Evolutionary conservation across 345 rosid genomes (phyloP).

Genomic region (Mangifera indica): DNA sequence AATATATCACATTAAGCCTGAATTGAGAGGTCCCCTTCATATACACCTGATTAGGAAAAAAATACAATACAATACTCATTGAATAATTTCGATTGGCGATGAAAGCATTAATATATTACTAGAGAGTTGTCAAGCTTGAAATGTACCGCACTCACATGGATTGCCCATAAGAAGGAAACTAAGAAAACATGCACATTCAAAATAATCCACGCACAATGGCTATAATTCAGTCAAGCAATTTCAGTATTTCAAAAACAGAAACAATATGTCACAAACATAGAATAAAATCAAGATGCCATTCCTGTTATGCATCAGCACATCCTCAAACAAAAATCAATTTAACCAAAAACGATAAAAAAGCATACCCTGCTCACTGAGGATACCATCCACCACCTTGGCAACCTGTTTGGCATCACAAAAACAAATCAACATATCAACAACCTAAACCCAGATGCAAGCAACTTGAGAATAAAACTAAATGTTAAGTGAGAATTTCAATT

Average conservation of each 20-base stretch:
- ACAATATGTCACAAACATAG: constrained; percentile 7
- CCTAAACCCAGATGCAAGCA: not conserved
- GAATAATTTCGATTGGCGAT: too few relatives aligned
- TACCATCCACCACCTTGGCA: constrained; percentile 77
- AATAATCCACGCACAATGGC: not conserved
- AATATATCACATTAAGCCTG: not conserved
- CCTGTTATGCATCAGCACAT: not conserved
- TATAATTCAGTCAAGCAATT: too few relatives aligned
- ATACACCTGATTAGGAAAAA: too few relatives aligned
- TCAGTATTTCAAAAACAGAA: not conserved
- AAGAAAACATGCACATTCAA: not conserved
- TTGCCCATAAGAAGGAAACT: not conserved
- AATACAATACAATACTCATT: not conserved
- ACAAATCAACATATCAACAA: not conserved
- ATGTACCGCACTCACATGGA: not conserved
- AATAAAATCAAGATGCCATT: not conserved
- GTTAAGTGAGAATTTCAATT: not conserved
- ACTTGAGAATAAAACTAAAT: not conserved
- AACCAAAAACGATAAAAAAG: too few relatives aligned
- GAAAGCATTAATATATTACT: not conserved
- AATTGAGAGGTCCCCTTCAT: not conserved
- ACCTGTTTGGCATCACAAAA: constrained; percentile 44
- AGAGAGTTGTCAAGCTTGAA: not conserved
- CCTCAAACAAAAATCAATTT: not conserved
- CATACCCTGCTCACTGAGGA: constrained; percentile 75